Evolutionary conservation across 2,329 filamentous ascomycete genomes (phyloP).

Genomic region (Fusarium mangiferae): DNA sequence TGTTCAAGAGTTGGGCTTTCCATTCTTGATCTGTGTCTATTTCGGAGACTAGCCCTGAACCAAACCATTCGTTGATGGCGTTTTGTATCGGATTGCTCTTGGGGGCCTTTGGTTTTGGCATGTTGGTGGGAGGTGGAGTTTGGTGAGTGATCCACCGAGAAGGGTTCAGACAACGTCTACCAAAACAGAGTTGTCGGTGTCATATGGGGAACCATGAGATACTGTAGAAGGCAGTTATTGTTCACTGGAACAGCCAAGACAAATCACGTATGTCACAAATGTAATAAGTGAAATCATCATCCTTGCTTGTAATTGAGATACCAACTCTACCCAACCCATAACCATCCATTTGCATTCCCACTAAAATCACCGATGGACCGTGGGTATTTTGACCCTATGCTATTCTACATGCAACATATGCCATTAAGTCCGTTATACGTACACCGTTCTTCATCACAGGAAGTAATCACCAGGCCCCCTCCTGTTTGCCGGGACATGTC

Average conservation of each 20-base stretch:
- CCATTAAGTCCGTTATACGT: conserved; percentile 41
- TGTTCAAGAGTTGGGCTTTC: conserved; percentile 48
- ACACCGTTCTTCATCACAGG: conserved; percentile 57
- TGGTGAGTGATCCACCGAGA: not conserved
- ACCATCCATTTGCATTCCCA: conserved; percentile 39
- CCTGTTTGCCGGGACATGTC: conserved; percentile 79
- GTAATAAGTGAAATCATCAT: not conserved
- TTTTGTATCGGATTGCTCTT: conserved; percentile 47
- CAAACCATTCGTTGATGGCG: conserved; percentile 47
- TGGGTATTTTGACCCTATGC: conserved; percentile 56
- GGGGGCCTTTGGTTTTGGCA: conserved; percentile 40
- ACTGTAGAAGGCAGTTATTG: not conserved
- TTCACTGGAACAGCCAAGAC: not conserved
- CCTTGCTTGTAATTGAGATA: conserved; percentile 30
- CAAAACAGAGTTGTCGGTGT: not conserved
- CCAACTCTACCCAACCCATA: conserved; percentile 41
- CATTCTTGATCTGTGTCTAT: conserved; percentile 15
- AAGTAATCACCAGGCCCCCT: conserved; percentile 77
- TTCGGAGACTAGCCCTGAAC: conserved; percentile 12
- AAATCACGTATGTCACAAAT: not conserved
- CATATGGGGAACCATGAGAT: no score
- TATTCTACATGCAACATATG: conserved; percentile 54
- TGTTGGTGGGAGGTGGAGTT: conserved; percentile 33
- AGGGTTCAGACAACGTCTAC: not conserved
- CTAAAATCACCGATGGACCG: conserved; percentile 48